Evolutionary conservation across 2,329 filamentous ascomycete species (phyloP).

Genomic region (Penicillium vulpinum): DNA sequence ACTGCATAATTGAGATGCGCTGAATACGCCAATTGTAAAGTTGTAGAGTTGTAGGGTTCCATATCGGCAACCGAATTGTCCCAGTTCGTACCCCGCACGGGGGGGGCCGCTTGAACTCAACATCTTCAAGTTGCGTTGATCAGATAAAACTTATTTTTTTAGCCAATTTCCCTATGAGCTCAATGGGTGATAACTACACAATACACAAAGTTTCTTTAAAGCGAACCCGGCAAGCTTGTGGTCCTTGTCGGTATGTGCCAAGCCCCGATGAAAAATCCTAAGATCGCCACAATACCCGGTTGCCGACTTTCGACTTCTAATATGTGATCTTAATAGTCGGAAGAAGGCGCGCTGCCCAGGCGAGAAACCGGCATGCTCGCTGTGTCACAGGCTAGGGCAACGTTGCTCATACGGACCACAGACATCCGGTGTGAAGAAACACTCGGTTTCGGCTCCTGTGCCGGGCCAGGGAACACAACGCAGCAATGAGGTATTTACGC

Average conservation of each 20-base stretch:
- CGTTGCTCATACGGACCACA: constrained; percentile 22
- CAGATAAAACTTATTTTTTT: not conserved
- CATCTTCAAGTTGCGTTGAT: not conserved
- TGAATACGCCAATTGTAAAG: not conserved
- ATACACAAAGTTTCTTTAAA: constrained; percentile 30
- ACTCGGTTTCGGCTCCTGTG: not conserved
- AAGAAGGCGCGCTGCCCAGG: constrained; percentile 31
- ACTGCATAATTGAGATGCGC: not conserved
- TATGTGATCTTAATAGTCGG: constrained; percentile 13
- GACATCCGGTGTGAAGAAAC: not conserved
- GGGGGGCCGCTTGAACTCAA: not conserved
- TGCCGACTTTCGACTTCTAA: not conserved
- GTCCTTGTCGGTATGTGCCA: constrained; percentile 26
- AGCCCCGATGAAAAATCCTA: not conserved
- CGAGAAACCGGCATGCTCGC: constrained; percentile 28
- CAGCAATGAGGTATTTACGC: not conserved
- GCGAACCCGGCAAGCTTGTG: constrained; percentile 29
- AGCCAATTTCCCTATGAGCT: not conserved
- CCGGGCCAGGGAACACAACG: not conserved
- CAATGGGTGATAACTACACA: constrained; percentile 20
- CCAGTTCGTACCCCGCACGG: not conserved
- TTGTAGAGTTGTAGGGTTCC: too few relatives aligned
- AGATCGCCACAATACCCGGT: not conserved
- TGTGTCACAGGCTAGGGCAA: constrained; percentile 27
- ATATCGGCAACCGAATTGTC: not conserved